These are phyloP conservation scores for Chloranthus sessilifolius DNA, from an alignment of 164 flowering plant genomes.

Conservation along the genomic window DNA sequence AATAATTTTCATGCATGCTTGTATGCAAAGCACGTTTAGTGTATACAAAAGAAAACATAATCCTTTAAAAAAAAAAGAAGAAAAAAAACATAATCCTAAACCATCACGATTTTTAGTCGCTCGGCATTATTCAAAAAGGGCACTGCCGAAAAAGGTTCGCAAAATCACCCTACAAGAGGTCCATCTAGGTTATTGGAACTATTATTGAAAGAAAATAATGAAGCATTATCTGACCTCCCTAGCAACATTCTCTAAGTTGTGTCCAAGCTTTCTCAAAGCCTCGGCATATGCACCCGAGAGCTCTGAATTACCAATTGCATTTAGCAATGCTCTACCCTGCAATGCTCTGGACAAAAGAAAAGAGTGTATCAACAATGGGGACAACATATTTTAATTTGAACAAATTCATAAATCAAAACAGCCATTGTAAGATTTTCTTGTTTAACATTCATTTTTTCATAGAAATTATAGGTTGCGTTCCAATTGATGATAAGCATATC, in stretches of 20 bases:
- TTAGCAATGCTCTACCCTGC: conserved; percentile 88
- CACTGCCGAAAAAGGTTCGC: no score
- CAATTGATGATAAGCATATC: conserved; percentile 78
- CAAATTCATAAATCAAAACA: background rate
- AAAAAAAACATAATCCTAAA: no score
- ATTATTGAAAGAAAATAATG: conserved; percentile 1
- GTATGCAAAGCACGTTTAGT: no score
- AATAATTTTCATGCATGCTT: background rate
- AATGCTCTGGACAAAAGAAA: conserved; percentile 10
- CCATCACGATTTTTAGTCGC: no score
- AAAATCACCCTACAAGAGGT: no score
- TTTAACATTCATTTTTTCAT: conserved; percentile 69
- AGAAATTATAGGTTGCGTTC: conserved; percentile 76
- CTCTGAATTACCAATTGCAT: conserved; percentile 93
- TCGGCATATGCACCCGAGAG: conserved; percentile 83
- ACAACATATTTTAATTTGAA: background rate
- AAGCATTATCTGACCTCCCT: conserved; percentile 44
- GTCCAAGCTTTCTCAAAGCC: conserved; percentile 77
- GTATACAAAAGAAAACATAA: no score
- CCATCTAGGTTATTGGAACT: no score
- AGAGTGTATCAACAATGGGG: background rate
- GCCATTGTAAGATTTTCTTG: conserved; percentile 91
- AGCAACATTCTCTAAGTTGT: conserved; percentile 68
- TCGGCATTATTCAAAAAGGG: no score
- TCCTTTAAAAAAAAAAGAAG: no score